Conservation (phyloP, 2,329 filamentous ascomycete species). For the Diaporthe australafricana region DNA sequence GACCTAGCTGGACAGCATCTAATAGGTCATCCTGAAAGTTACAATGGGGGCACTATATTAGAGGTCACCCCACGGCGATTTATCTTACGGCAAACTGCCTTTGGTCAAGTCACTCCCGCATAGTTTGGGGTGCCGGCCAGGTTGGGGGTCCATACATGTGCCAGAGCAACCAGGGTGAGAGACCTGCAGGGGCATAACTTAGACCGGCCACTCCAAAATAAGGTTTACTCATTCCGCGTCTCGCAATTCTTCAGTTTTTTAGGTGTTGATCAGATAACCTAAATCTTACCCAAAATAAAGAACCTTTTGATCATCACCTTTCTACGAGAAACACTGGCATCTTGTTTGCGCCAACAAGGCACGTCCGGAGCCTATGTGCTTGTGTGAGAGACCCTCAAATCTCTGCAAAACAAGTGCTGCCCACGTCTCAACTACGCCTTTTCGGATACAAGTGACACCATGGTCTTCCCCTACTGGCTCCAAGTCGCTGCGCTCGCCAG, state of each 20-base stretch:
- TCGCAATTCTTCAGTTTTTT: background rate
- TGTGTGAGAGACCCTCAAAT: background rate
- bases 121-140: background rate
- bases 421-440: background rate
- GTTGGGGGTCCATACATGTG: background rate
- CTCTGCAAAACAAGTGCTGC: background rate
- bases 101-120: background rate
- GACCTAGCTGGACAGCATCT: background rate
- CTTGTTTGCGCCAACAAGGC: background rate
- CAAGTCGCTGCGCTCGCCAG: background rate
- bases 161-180: too few species aligned
- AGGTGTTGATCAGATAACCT: slow-evolving; percentile 16
- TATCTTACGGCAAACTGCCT: background rate
- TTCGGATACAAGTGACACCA: background rate
- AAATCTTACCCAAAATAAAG: background rate
- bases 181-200: background rate
- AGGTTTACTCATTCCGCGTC: background rate
- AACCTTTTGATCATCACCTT: background rate
- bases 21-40: background rate
- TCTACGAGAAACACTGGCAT: background rate
- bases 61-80: background rate
- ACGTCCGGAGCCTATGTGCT: background rate
- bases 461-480: background rate
- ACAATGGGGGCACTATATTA: background rate
- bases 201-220: background rate